Evolutionary conservation across 805 yeast genomes (phyloP), one percentile per base, ranked within the genome.

Genomic region (Nematodospora valgi): DNA sequence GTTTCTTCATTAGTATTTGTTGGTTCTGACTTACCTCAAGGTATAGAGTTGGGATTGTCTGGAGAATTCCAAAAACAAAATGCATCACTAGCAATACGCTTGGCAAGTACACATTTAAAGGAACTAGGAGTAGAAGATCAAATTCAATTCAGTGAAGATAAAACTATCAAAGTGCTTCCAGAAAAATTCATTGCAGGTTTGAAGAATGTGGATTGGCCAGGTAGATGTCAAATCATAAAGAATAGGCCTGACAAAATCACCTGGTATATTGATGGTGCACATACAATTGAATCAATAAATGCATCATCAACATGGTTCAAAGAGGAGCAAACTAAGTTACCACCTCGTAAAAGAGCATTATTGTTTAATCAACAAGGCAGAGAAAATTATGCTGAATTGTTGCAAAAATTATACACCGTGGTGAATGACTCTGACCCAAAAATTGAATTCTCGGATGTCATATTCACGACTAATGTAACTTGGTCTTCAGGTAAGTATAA

Each of bases 211-310:
- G 62, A 69, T 29, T 93, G 98, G 96, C 93, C 93, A n/a, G 99
- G 99, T 1, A 70, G 99, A 47, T 91, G 98, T 49, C 97, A 94
- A 61, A 70, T 78, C 2, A 58, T 86, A 20, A 70, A 64, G 16
- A 64, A 66, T 17, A 59, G 62, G 11, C 62, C 65, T 16, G 62
- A 56, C 26, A 55, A 60, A 3, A 59, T 82, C 12, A 74, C 72
- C n/a, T 93, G 96, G 95, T 80, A 63, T 44, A 61, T 91, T 11
- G 99, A 93, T 61, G 99, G 99, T 13, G 98, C 98, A 0, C 99
- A 93, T 50, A 93, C 98, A 0, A 63, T 73, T 30, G 99, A 93
- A 51, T 85, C 96, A 40, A 75, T 94, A 16, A 68, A 69, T 20
- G 94, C 80, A n/a, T 85, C 96, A 0, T 72, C 91, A 0, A 62